Base-by-base conservation (phyloP, 169 alveolate species). In the Cryptosporidium sp. region DNA sequence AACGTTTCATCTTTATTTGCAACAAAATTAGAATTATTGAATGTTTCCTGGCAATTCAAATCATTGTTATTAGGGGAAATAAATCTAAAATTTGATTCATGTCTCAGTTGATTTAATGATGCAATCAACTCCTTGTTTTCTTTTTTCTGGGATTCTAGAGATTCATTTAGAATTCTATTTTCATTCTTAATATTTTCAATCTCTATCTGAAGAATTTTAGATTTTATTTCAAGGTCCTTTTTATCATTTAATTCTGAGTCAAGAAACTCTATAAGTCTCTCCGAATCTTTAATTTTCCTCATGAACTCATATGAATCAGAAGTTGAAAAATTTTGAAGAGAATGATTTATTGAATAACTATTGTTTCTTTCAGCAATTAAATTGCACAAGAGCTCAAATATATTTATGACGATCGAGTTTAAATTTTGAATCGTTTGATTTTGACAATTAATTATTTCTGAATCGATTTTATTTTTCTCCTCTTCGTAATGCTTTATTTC, bases 151-250 rank as follows among this genome's bases (percentile, higher is more conserved):
- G 9, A 23, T 23, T 50, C 48, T 50, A 71, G 18, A 50, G 26
- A 55, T 0, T 71, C 67, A 18, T 35, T 48, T 23, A 71, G 31
- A 33, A 14, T 51, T n/a, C 7, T 41, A 21, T 50, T 71, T n/a
- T 71, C 85, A 48, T 50, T 71, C 2, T 69, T 69, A 41, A 37
- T 10, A 12, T 69, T 26, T 29, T 73, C 86, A 31, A 58, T n/a
- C 39, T 73, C 86, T 10, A 73, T 29, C 39, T 73, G 71, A 73
- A 73, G 71, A 37, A 51, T 33, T 14, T 71, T 71, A 16, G 9
- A 26, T 29, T 26, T 48, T 0, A 55, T n/a, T 10, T 71, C 85
- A 9, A 45, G 26, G 2, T 50, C 29, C 39, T 55, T 71, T 43
- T 71, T 71, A 5, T 71, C 69, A 31, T 71, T 71, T 71, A 71